Base-by-base conservation (phyloP, 345 rosid genomes). In the Salix viminalis region DNA sequence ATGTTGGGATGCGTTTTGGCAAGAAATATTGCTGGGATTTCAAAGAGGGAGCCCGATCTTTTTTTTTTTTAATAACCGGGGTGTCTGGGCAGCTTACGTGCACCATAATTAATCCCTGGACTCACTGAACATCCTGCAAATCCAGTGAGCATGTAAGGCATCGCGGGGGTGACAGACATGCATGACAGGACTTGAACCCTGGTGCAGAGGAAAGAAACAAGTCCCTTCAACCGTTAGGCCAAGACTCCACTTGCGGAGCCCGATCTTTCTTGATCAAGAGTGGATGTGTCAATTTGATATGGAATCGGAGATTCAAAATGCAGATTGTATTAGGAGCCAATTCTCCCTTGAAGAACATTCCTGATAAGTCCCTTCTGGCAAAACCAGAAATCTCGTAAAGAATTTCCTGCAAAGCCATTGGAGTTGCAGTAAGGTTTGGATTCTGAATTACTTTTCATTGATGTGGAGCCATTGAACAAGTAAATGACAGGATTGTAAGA, bases 401-500 rank as follows among this genome's bases (percentile, higher is more conserved):
- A 7, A n/a, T 56, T 56, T 21, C 61, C 61, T 1, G 23, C 12
- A 2, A n/a, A 56, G 61, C 61, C 26, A 56, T 9, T n/a, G 61
- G 61, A 56, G 61, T 21, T 56, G 61, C 61, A 21, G 61, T 21
- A 8, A 8, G 61, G 24, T 21, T 56, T 56, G 61, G 8, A 1
- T n/a, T n/a, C 26, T 56, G 13, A 56, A 54, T 54, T 54, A 21
- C 24, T 7, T 2, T 21, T 54, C 61, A 54, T 54, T 54, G 24
- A 54, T 54, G 26, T 19, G 61, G 61, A 54, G 0, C 4, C 60
- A 10, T 23, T 54, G 60, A 54, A 9, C 61, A 2, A 54, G 60
- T 54, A 54, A 2, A 54, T 46, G 61, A 54, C 10, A 56, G 61
- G 34, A 32, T 32, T 4, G 34, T 94, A 94, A 46, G 90, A 78